Evolutionary conservation across 352 stramenopile genomes (phyloP).

Genomic region (Phytophthora multivora): DNA sequence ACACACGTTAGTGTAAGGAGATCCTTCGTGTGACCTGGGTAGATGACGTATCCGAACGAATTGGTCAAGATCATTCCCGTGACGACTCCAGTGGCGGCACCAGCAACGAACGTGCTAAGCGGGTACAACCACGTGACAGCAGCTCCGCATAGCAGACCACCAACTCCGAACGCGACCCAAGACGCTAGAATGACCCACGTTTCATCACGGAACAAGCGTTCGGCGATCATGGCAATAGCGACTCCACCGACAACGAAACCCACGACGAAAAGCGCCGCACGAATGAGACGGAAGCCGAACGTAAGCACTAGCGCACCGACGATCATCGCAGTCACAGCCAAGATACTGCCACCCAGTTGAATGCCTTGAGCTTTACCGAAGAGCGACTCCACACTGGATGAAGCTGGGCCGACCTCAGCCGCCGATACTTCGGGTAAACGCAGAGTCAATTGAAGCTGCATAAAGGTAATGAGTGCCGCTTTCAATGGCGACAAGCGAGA

Average conservation of each 20-base stretch:
- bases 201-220: slow-evolving; percentile 38
- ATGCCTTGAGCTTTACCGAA: slow-evolving; percentile 46
- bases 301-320: slow-evolving; percentile 48
- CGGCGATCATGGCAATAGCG: slow-evolving; percentile 32
- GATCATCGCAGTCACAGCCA: slow-evolving; percentile 46
- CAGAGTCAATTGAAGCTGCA: slow-evolving; percentile 17
- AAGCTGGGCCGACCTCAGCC: slow-evolving; percentile 25
- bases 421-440: slow-evolving; percentile 5
- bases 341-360: slow-evolving; percentile 42
- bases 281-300: slow-evolving; percentile 59
- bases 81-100: slow-evolving; percentile 47
- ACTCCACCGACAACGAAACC: slow-evolving; percentile 52
- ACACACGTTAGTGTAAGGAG: slow-evolving; percentile 40
- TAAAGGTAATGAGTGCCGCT: slow-evolving; percentile 6
- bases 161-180: slow-evolving; percentile 55
- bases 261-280: slow-evolving; percentile 47
- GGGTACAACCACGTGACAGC: slow-evolving; percentile 45
- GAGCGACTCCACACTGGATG: slow-evolving; percentile 40
- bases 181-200: slow-evolving; percentile 49
- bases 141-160: slow-evolving; percentile 41
- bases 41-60: slow-evolving; percentile 50
- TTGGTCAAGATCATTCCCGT: slow-evolving; percentile 42
- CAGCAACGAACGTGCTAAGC: slow-evolving; percentile 52
- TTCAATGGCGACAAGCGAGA: background rate
- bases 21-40: slow-evolving; percentile 43